phyloP scores from a whole-genome alignment of 805 yeast genomes.

The Pichia manshurica region DNA sequence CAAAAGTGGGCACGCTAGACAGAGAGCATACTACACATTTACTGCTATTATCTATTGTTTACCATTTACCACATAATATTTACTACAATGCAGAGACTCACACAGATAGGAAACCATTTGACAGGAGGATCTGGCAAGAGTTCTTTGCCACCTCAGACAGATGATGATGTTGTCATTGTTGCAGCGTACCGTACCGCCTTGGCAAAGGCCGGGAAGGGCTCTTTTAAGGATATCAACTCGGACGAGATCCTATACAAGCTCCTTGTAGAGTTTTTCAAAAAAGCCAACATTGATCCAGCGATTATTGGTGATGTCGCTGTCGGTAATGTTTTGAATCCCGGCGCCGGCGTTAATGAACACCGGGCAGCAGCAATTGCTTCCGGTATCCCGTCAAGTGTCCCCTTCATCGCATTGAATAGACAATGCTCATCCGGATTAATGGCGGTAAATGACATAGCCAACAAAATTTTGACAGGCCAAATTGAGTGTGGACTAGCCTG shows the following conservation, averaged over 20 bases:
- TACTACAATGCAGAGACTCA: constrained; percentile 15
- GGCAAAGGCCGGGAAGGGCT: constrained; percentile 82
- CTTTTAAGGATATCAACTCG: constrained; percentile 73
- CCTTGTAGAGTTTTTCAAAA: constrained; percentile 53
- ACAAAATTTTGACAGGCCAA: constrained; percentile 81
- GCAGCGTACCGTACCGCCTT: constrained; percentile 89
- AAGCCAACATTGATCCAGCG: constrained; percentile 42
- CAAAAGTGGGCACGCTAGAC: too few relatives aligned
- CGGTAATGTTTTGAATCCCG: constrained; percentile 88
- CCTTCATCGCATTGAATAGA: constrained; percentile 81
- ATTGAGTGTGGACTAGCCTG: constrained; percentile 86
- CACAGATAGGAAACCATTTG: constrained; percentile 13
- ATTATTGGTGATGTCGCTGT: constrained; percentile 79
- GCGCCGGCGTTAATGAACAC: constrained; percentile 94
- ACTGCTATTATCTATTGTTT: too few relatives aligned
- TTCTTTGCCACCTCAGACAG: background rate
- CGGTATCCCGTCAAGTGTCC: constrained; percentile 76
- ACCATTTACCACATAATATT: background rate
- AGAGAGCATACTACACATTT: too few relatives aligned
- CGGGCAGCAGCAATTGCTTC: constrained; percentile 89
- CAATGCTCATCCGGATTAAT: constrained; percentile 94
- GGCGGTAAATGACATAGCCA: constrained; percentile 86
- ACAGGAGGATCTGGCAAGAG: background rate
- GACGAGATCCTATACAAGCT: constrained; percentile 72
- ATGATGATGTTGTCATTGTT: constrained; percentile 79